phyloP scores from a whole-genome alignment of 208 protist genomes.

The Vickermania ingenoplastis region DNA sequence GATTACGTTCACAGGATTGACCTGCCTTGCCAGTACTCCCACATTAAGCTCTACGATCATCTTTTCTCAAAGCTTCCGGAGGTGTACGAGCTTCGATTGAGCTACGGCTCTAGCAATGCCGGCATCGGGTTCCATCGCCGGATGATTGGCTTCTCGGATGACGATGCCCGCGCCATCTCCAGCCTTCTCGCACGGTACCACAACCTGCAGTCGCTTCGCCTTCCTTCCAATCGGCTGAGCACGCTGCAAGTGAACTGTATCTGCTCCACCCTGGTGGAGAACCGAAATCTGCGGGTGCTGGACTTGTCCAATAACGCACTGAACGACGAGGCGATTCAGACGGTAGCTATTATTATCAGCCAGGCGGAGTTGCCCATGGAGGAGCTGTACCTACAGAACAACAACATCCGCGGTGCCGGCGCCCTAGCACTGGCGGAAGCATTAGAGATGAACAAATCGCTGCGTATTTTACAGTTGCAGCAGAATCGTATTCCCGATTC shows the following conservation, averaged over 20 bases:
- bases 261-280: slow-evolving; percentile 38
- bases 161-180: slow-evolving; percentile 48
- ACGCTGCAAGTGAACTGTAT: slow-evolving; percentile 42
- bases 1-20: slow-evolving; percentile 62
- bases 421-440: slow-evolving; percentile 53
- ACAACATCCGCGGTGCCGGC: slow-evolving; percentile 47
- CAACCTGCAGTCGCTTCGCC: slow-evolving; percentile 33
- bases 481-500: slow-evolving; percentile 76
- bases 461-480: slow-evolving; percentile 59
- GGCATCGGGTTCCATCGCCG: slow-evolving; percentile 36
- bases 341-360: slow-evolving; percentile 59
- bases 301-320: slow-evolving; percentile 81
- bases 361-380: slow-evolving; percentile 49
- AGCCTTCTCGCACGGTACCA: slow-evolving; percentile 40
- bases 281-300: slow-evolving; percentile 59
- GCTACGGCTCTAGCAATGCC: slow-evolving; percentile 52
- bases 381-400: slow-evolving; percentile 75
- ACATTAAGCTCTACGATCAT: slow-evolving; percentile 54
- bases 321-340: slow-evolving; percentile 41
- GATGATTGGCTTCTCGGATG: slow-evolving; percentile 70
- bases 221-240: slow-evolving; percentile 65
- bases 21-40: slow-evolving; percentile 60
- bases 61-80: slow-evolving; percentile 58
- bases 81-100: slow-evolving; percentile 56
- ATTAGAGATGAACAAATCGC: slow-evolving; percentile 61